A percentile compares a stretch with the other conserved stretches of the same genome.
These are phyloP conservation scores for Lathyrus tuberosus DNA, from an alignment of 306 rosid genomes.

Conservation along the genomic window DNA sequence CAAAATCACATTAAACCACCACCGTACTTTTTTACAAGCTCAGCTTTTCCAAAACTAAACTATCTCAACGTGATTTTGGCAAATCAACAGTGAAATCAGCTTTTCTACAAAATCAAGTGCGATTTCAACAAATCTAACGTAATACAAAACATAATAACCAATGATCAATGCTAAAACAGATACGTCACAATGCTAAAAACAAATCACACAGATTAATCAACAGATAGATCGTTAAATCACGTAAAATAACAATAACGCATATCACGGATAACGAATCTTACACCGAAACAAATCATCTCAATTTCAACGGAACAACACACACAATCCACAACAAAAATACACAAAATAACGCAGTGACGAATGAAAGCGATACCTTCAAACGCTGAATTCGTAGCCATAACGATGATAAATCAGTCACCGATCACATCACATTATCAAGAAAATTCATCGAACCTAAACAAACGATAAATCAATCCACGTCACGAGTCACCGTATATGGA, in stretches of 20 bases:
- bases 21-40: too few relatives aligned
- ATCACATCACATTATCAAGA: constrained; percentile 62
- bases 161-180: not conserved
- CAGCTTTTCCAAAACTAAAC: too few relatives aligned
- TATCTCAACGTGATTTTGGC: too few relatives aligned
- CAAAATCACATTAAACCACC: too few relatives aligned
- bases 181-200: constrained; percentile 38
- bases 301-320: constrained; percentile 23
- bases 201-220: constrained; percentile 44
- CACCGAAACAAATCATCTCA: not conserved
- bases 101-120: too few relatives aligned
- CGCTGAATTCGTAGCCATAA: constrained; percentile 75
- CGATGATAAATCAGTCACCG: constrained; percentile 12
- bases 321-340: constrained; percentile 20
- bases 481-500: constrained; percentile 22
- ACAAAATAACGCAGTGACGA: constrained; percentile 4
- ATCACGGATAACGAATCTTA: constrained; percentile 36
- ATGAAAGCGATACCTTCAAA: constrained; percentile 54
- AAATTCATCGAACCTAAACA: constrained; percentile 55
- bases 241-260: constrained; percentile 8
- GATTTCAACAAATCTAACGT: too few relatives aligned
- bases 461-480: constrained; percentile 39
- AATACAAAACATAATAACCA: too few relatives aligned
- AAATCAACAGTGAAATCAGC: too few relatives aligned
- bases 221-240: constrained; percentile 33